Evolutionary conservation across 768 basidiomycete genomes (phyloP).

Genomic region (Leucocoprinus birnbaumii): DNA sequence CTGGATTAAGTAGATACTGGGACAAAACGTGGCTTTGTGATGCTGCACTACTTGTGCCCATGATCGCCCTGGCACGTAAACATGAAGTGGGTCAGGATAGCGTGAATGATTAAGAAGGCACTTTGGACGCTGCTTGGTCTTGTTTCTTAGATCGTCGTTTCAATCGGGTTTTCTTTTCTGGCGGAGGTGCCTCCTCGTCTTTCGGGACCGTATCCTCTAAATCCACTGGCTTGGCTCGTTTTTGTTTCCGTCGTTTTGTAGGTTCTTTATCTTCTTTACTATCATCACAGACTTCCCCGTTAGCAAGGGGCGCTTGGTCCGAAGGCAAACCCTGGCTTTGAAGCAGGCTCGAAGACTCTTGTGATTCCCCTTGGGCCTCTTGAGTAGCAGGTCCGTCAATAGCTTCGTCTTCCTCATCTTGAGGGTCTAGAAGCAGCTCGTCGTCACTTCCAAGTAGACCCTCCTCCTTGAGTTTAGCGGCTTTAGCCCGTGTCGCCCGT

Average conservation of each 20-base stretch:
- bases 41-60: too few relatives aligned
- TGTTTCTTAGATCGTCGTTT: too few relatives aligned
- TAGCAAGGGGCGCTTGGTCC: neutral
- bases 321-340: neutral
- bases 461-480: conserved; percentile 6
- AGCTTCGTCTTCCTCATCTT: conserved; percentile 4
- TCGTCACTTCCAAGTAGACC: conserved; percentile 4
- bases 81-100: too few relatives aligned
- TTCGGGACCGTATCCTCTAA: neutral
- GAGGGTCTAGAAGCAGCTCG: neutral
- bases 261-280: neutral
- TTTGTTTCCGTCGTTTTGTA: neutral
- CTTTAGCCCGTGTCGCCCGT: conserved; percentile 19
- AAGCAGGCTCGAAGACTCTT: neutral
- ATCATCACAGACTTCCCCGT: neutral
- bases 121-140: too few relatives aligned
- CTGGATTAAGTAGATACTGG: too few relatives aligned
- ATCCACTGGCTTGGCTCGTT: neutral
- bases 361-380: neutral
- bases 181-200: too few relatives aligned
- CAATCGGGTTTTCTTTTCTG: too few relatives aligned
- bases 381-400: neutral
- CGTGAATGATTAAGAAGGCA: too few relatives aligned
- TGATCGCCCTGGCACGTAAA: too few relatives aligned
- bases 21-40: too few relatives aligned